Evolutionary conservation across 306 rosid genomes (phyloP), one percentile per base, ranked within the genome.

Genomic region (Sindora glabra): DNA sequence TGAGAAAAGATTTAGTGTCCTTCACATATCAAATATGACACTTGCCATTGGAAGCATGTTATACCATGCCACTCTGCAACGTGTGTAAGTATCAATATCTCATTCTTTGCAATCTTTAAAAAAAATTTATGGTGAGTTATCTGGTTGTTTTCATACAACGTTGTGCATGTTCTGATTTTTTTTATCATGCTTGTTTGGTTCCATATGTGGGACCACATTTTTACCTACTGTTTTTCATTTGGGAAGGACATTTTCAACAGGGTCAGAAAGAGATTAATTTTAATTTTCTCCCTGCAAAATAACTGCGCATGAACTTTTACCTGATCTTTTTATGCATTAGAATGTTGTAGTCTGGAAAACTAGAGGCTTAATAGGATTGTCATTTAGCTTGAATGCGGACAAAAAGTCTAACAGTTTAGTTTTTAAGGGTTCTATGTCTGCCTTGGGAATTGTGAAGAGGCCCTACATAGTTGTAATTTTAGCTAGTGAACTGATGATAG

Each of bases 1-100:
- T 61, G 98, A 91, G 88, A 91, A 88, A 85, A 85, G 98, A 65
- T 88, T 91, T 80, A 76, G 86, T 39, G 86, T 91, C 44, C 96
- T 91, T 66, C 92, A 88, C 27, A n/a, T 91, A 70, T 83, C 96
- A 37, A 88, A 88, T 66, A 85, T 91, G 92, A 73, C 81, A 39
- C 86, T 91, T 67, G 92, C 96, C 56, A 70, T 88, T 38, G 98
- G 98, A 59, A 92, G 87, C 76, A 85, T 92, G 90, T 34, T 86
- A 64, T 86, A 81, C 83, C 98, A 92, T 73, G 92, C 96, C 32
- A 92, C 98, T 0, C 79, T 92, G 65, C 98, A 86, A 51, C 83
- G 58, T 13, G 68, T 76, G 95, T 92, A 76, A 91, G 98, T 77
- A 65, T 39, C 29, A 16, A 59, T 66, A 48, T 39, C 30, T 65